These are phyloP conservation scores for Hanseniaspora nectarophila DNA, from an alignment of 805 yeast species.

Conservation along the genomic window DNA sequence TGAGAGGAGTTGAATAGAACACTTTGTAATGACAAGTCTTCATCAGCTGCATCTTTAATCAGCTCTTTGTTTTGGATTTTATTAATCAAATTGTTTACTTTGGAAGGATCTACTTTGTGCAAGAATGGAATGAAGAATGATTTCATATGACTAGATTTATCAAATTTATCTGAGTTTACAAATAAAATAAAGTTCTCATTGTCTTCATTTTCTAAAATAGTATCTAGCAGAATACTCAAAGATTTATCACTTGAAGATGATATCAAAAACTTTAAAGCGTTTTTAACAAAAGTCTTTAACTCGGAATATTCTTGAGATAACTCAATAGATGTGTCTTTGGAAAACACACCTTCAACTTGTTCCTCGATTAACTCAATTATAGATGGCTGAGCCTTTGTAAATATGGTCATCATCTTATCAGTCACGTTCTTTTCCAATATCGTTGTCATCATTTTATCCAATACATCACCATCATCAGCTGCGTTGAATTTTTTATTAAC, in stretches of 20 bases:
- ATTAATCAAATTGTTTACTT: neutral
- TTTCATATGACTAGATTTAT: neutral
- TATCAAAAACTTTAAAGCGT: neutral
- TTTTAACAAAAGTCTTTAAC: neutral
- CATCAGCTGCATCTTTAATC: neutral
- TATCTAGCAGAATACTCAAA: no score
- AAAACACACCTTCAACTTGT: neutral
- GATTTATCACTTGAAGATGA: neutral
- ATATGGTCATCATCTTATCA: neutral
- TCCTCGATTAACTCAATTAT: neutral
- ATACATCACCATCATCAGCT: neutral
- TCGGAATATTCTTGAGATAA: neutral
- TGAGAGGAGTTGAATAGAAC: neutral
- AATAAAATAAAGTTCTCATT: slow-evolving; percentile 19
- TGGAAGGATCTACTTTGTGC: neutral
- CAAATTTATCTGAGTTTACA: slow-evolving; percentile 18
- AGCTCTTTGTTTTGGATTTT: neutral
- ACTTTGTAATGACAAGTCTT: neutral
- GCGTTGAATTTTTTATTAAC: slow-evolving; percentile 22
- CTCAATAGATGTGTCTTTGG: neutral
- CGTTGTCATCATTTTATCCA: neutral
- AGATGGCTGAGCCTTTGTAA: slow-evolving; percentile 1
- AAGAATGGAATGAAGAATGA: neutral
- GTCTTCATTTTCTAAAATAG: slow-evolving; percentile 13
- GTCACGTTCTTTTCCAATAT: neutral